These are phyloP conservation scores for Globisporangium paddicum DNA, from an alignment of 352 stramenopile species.

Conservation along the genomic window DNA sequence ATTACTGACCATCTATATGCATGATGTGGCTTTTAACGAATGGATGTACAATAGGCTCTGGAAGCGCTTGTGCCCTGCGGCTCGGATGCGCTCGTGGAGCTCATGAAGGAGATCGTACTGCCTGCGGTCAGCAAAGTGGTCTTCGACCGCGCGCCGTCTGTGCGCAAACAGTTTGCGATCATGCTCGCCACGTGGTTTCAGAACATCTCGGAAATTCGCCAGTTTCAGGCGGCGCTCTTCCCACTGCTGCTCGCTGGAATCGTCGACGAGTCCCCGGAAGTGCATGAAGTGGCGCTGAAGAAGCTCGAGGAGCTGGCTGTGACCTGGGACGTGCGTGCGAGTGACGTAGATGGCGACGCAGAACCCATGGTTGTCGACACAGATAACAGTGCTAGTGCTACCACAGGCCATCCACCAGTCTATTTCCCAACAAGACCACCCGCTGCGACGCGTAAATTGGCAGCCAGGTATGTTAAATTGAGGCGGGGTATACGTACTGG, in stretches of 20 bases:
- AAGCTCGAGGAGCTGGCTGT: slow-evolving; percentile 43
- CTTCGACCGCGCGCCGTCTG: slow-evolving; percentile 61
- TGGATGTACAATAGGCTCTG: slow-evolving; percentile 28
- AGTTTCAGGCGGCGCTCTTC: slow-evolving; percentile 65
- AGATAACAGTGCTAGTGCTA: slow-evolving; percentile 1
- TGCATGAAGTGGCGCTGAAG: slow-evolving; percentile 30
- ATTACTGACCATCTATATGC: neutral
- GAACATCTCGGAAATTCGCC: slow-evolving; percentile 42
- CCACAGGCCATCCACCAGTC: slow-evolving; percentile 22
- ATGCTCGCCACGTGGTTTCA: slow-evolving; percentile 59
- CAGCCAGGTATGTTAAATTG: slow-evolving; percentile 19
- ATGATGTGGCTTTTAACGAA: neutral
- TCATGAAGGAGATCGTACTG: slow-evolving; percentile 75
- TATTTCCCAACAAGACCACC: slow-evolving; percentile 52
- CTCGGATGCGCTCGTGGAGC: slow-evolving; percentile 52
- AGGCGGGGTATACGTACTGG: neutral
- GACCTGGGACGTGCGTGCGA: slow-evolving; percentile 33
- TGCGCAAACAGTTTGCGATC: slow-evolving; percentile 66
- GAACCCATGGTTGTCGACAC: slow-evolving; percentile 38
- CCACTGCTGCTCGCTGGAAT: slow-evolving; percentile 60
- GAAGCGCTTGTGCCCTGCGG: slow-evolving; percentile 67
- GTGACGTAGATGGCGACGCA: slow-evolving; percentile 16
- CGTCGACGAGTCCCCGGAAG: slow-evolving; percentile 68
- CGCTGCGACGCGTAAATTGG: slow-evolving; percentile 40
- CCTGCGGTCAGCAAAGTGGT: slow-evolving; percentile 59